A percentile compares a stretch with the other conserved stretches of the same genome.
phyloP scores from a whole-genome alignment of 345 rosid species.

The Psidium guajava region DNA sequence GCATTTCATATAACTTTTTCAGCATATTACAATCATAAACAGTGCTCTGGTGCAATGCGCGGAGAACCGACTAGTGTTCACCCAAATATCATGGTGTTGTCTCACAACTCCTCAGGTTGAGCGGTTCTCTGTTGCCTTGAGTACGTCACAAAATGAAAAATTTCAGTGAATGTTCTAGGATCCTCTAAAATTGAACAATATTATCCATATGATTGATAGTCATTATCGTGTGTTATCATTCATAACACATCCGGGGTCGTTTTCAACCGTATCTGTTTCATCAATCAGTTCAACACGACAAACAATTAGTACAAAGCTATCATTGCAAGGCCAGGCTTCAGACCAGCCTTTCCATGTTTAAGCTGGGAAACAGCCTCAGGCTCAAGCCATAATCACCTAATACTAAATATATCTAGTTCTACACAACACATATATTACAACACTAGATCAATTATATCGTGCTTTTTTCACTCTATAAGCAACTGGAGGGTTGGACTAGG shows the following conservation, averaged over 20 bases:
- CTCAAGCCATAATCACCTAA: not conserved
- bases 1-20: not conserved
- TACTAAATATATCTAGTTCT: not conserved
- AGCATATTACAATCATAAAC: not conserved
- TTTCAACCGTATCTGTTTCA: not conserved
- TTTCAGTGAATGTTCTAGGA: not conserved
- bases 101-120: not conserved
- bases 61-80: not conserved
- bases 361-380: not conserved
- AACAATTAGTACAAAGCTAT: not conserved
- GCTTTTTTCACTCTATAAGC: slow-evolving; percentile 4
- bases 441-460: not conserved
- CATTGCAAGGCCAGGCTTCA: not conserved
- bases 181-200: not conserved
- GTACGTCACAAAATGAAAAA: not conserved
- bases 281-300: not conserved
- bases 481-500: slow-evolving; percentile 23
- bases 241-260: not conserved
- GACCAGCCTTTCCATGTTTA: not conserved
- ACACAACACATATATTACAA: not conserved
- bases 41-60: not conserved
- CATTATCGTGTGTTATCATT: not conserved
- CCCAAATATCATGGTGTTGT: not conserved
- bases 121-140: not conserved
- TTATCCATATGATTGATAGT: not conserved